Percentiles rank a stretch among this genome's conserved stretches.
These are phyloP conservation scores for Cicer yamashitae DNA, from an alignment of 306 rosid genomes.

Conservation along the genomic window DNA sequence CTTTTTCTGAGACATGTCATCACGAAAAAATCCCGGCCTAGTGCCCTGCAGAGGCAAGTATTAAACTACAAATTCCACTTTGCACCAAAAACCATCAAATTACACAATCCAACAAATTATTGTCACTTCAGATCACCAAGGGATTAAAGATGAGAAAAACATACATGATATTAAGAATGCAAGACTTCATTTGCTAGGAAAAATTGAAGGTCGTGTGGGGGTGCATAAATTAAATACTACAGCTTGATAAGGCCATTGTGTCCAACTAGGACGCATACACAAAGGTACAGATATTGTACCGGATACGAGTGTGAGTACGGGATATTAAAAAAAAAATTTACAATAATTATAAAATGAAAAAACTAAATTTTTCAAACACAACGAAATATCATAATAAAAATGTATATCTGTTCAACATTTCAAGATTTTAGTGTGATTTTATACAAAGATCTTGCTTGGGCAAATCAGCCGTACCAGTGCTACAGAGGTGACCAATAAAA, in stretches of 20 bases:
- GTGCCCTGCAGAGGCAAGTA: slow-evolving; percentile 67
- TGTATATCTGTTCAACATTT: too few relatives aligned
- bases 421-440: too few relatives aligned
- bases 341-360: too few relatives aligned
- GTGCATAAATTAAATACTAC: neutral
- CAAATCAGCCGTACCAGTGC: neutral
- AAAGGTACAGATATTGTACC: neutral
- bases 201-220: neutral
- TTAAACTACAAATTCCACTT: slow-evolving; percentile 25
- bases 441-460: too few relatives aligned
- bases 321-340: too few relatives aligned
- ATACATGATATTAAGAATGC: neutral
- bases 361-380: too few relatives aligned
- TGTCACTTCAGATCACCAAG: slow-evolving; percentile 13
- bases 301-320: neutral
- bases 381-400: too few relatives aligned
- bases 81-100: slow-evolving; percentile 32
- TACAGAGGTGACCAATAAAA: neutral
- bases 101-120: slow-evolving; percentile 5
- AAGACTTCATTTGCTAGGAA: neutral
- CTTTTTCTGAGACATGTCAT: slow-evolving; percentile 79
- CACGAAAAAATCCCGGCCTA: slow-evolving; percentile 81
- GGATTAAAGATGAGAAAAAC: neutral
- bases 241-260: neutral
- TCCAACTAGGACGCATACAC: neutral